Base-by-base conservation (phyloP, 1,139 yeast species). In the Candida frijolesensis region DNA sequence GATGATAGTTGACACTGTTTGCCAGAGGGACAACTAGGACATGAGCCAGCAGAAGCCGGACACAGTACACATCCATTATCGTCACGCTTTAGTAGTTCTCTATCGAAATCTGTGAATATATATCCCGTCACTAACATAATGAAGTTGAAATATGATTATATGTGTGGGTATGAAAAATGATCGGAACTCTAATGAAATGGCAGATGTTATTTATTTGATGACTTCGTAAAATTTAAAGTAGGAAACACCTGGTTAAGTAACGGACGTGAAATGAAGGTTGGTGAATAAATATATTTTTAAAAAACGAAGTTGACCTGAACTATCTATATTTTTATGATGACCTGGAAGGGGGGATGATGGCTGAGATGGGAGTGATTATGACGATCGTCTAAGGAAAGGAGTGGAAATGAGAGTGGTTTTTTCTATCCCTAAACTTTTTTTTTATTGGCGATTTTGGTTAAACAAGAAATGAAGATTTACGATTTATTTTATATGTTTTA, bases 1-100 rank as follows among this genome's bases (percentile, higher is more conserved):
- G 80, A 65, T 1, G 81, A 70, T 60, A 77, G 70, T 3, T 68
- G 71, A 63, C 89, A 84, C 57, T 74, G 76, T 60, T 83, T 79
- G 47, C 77, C 77, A n/a, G 61, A 60, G 0, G 64, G 68, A 69
- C 94, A 87, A 2, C 55, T 57, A 0, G 89, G 89, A 59, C 90
- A 85, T 2, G 64, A 29, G 7, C 50, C 54, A 0, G 70, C 68
- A 0, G 68, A 60, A 1, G 62, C 51, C 1, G 79, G 71, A 60
- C 90, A 85, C 0, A 66, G 53, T 12, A 84, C 81, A 71, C 89
- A 85, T 0, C 73, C 72, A 52, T 66, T 52, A 46, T 55, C 46
- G 47, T 63, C 64, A 29, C 57, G 44, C 46, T 47, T 44, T 44
- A 42, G 45, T 50, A 51, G 53, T n/a, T 45, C 35, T 33, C 40